Conservation (phyloP, 805 yeast genomes). For the Lachancea meyersii region DNA sequence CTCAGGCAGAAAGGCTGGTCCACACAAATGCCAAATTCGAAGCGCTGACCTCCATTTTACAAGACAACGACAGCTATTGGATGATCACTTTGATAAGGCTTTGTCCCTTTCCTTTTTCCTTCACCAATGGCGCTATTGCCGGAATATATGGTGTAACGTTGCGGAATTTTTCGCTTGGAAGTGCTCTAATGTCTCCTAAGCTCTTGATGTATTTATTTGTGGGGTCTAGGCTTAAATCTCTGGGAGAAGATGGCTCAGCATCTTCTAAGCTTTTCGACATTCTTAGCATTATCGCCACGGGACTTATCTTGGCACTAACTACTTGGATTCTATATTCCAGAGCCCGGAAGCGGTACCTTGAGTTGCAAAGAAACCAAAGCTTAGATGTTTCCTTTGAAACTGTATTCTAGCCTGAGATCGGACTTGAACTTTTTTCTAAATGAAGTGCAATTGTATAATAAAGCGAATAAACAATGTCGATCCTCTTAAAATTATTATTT, state of each 20-base stretch:
- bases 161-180: constrained; percentile 60
- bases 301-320: constrained; percentile 47
- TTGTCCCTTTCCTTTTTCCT: constrained; percentile 90
- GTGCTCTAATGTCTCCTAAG: constrained; percentile 75
- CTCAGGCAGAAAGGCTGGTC: constrained; percentile 56
- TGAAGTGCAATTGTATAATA: too few relatives aligned
- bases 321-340: constrained; percentile 62
- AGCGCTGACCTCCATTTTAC: constrained; percentile 67
- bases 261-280: constrained; percentile 55
- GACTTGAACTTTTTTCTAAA: too few relatives aligned
- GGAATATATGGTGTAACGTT: constrained; percentile 72
- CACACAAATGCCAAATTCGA: constrained; percentile 57
- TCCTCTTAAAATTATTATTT: neutral
- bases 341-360: constrained; percentile 35
- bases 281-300: constrained; percentile 53
- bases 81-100: constrained; percentile 67
- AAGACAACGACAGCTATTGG: constrained; percentile 61
- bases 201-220: constrained; percentile 67
- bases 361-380: constrained; percentile 24
- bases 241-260: constrained; percentile 54
- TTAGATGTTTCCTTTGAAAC: constrained; percentile 9
- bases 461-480: neutral
- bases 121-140: constrained; percentile 88
- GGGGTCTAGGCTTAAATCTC: constrained; percentile 64
- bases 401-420: neutral